Evolutionary conservation across 148 eudicot species (phyloP), one percentile per base, ranked within the genome.

Genomic region (Arctostaphylos glauca): DNA sequence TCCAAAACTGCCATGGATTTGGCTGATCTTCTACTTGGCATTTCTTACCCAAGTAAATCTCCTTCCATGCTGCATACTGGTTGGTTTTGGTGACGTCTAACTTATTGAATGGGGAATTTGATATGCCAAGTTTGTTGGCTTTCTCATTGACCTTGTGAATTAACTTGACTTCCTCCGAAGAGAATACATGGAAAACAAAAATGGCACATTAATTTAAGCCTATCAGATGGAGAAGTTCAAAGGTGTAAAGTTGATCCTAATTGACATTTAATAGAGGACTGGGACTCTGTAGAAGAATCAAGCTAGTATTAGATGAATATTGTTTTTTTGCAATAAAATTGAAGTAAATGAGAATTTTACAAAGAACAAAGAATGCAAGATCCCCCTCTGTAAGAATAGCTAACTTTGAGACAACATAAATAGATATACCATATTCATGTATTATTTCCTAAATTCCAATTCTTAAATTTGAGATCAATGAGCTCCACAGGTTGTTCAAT

Each of bases 1-100:
- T 87, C 88, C 88, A 87, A 8, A 84, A 87, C 13, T 87, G 86
- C 88, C 88, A 81, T 50, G 88, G 88, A 1, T 48, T 66, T 2
- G 84, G 86, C 6, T 41, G 14, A 60, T 87, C 88, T 4, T 81
- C 19, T 9, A 87, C 88, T 78, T 87, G 68, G 60, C 88, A 87
- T 74, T 84, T 84, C 18, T 25, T 3, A 0, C 88, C 88, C 54
- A 87, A 48, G 46, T 72, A 87, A 6, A 60, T n/a, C 73, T 74
- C 88, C 38, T 84, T 84, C 80, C 70, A 52, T 5, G 87, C 85
- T 16, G 87, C 89, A 54, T 85, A 83, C 0, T 47, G 68, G 31
- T 85, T 73, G 2, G 44, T 71, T 76, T 82, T 67, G 2, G 6
- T 73, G 55, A 43, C 55, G 15, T 15, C 81, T 60, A 58, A 50